Conservation (phyloP, 2,329 filamentous ascomycete species). For the Truncatella angustata region DNA sequence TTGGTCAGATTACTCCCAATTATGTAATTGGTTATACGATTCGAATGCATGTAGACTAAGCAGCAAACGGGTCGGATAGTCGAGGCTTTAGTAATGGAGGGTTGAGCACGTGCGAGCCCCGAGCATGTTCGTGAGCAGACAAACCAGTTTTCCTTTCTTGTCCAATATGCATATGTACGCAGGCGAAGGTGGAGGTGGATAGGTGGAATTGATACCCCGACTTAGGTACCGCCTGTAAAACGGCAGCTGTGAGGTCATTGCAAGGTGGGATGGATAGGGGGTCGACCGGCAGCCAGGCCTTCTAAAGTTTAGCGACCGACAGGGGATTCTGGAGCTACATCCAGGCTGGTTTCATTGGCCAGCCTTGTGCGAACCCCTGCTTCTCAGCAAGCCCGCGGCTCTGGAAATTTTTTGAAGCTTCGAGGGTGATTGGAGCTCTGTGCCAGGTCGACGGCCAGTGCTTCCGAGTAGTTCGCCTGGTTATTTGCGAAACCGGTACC, state of each 20-base stretch:
- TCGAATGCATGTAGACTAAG: conserved; percentile 1
- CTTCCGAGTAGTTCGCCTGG: no score
- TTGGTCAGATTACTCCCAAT: no score
- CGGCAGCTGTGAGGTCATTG: conserved; percentile 8
- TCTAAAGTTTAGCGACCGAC: conserved; percentile 2
- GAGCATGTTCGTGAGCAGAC: no score
- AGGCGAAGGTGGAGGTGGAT: neutral
- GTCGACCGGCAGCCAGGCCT: conserved; percentile 1
- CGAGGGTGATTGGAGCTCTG: neutral
- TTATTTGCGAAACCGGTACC: no score
- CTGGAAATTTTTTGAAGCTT: conserved; percentile 5
- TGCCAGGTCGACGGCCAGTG: no score
- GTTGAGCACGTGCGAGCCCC: no score
- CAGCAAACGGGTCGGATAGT: neutral
- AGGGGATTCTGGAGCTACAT: neutral
- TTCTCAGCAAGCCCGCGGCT: neutral
- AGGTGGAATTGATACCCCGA: conserved; percentile 1
- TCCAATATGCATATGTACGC: neutral
- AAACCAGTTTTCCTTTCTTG: no score
- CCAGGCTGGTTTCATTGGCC: conserved; percentile 3
- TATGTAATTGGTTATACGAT: neutral
- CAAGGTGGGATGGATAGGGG: conserved; percentile 6
- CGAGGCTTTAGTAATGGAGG: no score
- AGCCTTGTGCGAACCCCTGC: conserved; percentile 1
- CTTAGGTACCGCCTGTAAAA: neutral